A percentile compares a stretch with the other conserved stretches of the same genome.
Evolutionary conservation across 257 asterid species (phyloP).

Genomic region (Pogostemon cablin): DNA sequence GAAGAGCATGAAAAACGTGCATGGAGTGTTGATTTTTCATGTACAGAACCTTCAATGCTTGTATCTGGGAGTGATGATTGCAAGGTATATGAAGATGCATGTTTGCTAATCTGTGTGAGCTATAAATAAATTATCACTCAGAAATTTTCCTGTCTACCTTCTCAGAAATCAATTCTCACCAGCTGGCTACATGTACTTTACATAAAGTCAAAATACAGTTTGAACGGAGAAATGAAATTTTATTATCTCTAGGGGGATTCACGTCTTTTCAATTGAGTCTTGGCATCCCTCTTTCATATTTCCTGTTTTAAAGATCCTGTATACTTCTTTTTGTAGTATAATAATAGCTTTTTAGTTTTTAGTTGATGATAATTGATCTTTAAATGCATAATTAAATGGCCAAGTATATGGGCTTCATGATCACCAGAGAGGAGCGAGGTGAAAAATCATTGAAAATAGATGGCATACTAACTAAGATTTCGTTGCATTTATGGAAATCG

Average conservation of each 20-base stretch:
- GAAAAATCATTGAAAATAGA: background rate
- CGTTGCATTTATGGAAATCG: too few species aligned
- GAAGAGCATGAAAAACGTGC: slow-evolving; percentile 97
- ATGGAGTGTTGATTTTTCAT: slow-evolving; percentile 91
- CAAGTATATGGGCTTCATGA: background rate
- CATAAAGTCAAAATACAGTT: background rate
- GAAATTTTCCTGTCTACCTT: background rate
- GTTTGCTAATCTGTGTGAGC: slow-evolving; percentile 1
- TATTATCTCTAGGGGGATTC: background rate
- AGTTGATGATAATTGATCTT: background rate
- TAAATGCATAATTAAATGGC: background rate
- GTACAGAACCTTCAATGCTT: slow-evolving; percentile 84
- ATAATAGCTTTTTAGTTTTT: background rate
- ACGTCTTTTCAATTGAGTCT: background rate
- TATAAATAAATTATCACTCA: background rate
- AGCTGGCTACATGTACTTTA: background rate
- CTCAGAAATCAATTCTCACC: too few species aligned
- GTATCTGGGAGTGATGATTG: slow-evolving; percentile 93
- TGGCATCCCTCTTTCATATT: background rate
- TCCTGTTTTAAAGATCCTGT: too few species aligned
- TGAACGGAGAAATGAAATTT: background rate
- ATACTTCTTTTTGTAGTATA: too few species aligned
- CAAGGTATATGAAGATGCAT: slow-evolving; percentile 54
- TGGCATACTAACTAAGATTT: too few species aligned
- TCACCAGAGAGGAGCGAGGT: background rate